phyloP scores from a whole-genome alignment of 1,139 yeast species.

The Diutina scorzettiae region DNA sequence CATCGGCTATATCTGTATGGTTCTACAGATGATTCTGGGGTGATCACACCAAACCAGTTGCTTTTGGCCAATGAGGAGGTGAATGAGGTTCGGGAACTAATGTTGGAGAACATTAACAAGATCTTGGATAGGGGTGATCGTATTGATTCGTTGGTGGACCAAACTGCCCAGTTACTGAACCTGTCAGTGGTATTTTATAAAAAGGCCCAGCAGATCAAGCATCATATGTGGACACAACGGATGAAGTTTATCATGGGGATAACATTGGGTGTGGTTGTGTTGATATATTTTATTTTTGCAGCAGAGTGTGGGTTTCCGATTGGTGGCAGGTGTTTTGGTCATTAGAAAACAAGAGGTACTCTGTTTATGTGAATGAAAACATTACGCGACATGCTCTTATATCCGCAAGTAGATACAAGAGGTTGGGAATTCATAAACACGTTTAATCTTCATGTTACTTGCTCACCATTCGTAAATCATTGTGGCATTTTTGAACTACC shows the following conservation, averaged over 20 bases:
- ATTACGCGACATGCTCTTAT: too few relatives aligned
- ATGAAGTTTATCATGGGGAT: slow-evolving; percentile 27
- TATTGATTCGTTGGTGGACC: slow-evolving; percentile 61
- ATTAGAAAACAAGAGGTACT: not conserved
- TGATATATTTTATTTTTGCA: slow-evolving; percentile 33
- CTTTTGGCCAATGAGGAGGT: slow-evolving; percentile 37
- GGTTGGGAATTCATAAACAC: too few relatives aligned
- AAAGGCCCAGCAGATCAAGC: slow-evolving; percentile 50
- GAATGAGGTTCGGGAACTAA: slow-evolving; percentile 42
- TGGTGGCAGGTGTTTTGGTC: slow-evolving; percentile 18
- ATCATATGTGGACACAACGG: slow-evolving; percentile 58
- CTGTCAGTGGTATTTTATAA: slow-evolving; percentile 64
- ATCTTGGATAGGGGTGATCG: slow-evolving; percentile 74
- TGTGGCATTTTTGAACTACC: too few relatives aligned
- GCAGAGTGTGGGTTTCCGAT: slow-evolving; percentile 42
- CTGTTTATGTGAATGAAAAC: not conserved
- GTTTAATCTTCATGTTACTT: too few relatives aligned
- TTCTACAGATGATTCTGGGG: slow-evolving; percentile 10
- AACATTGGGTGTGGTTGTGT: slow-evolving; percentile 14
- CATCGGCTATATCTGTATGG: slow-evolving; percentile 26
- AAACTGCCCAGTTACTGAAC: slow-evolving; percentile 64
- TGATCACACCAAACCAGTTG: slow-evolving; percentile 27
- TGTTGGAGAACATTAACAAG: slow-evolving; percentile 60
- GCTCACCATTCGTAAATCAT: too few relatives aligned
- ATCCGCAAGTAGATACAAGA: too few relatives aligned